phyloP scores from a whole-genome alignment of 805 yeast genomes.

The Nakazawaea populi region DNA sequence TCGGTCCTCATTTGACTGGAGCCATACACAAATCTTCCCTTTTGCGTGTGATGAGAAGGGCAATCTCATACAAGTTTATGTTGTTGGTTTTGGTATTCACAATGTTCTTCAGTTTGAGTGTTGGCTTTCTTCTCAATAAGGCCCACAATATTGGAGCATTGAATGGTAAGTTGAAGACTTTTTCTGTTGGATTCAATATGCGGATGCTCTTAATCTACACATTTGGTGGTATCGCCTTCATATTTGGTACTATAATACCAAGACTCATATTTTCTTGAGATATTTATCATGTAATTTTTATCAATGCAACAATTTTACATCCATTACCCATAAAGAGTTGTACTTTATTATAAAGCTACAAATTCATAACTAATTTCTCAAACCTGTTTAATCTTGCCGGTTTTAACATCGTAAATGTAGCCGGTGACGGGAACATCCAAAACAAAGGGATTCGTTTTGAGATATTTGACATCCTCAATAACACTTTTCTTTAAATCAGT shows the following conservation, averaged over 20 bases:
- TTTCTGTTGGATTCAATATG: neutral
- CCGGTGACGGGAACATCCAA: slow-evolving; percentile 33
- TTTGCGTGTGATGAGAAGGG: neutral
- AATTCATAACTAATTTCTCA: neutral
- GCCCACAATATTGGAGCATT: neutral
- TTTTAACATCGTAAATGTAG: slow-evolving; percentile 31
- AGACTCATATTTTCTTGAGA: too few relatives aligned
- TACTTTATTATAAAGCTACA: neutral
- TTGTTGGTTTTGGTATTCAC: neutral
- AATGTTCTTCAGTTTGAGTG: neutral
- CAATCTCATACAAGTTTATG: neutral
- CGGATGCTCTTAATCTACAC: neutral
- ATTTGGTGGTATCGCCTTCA: neutral
- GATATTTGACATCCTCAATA: slow-evolving; percentile 27
- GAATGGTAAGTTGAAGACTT: neutral
- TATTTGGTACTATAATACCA: too few relatives aligned
- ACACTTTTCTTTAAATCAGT: slow-evolving; percentile 29
- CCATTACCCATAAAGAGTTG: too few relatives aligned
- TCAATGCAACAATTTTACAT: too few relatives aligned
- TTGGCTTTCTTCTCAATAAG: neutral
- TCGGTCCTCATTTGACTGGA: neutral
- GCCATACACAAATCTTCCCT: neutral
- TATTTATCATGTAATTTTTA: too few relatives aligned
- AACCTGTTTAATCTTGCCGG: slow-evolving; percentile 27
- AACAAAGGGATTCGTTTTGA: slow-evolving; percentile 25